A percentile compares a stretch with the other conserved stretches of the same genome.
Conservation (phyloP, 257 asterid species). For the Ballota nigra region DNA sequence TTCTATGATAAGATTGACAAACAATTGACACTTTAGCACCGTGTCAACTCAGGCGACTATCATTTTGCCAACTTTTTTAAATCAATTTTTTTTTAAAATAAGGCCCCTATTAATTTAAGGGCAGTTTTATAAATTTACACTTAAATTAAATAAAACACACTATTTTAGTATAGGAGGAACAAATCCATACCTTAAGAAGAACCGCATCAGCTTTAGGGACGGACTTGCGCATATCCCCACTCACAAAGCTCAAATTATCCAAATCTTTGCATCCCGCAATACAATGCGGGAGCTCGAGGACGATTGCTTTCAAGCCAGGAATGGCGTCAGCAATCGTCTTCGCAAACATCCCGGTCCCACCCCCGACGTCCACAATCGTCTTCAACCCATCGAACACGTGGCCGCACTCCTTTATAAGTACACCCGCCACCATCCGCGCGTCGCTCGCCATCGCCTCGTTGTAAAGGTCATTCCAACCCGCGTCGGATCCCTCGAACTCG, state of each 20-base stretch:
- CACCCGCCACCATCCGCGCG: background rate
- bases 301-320: background rate
- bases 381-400: background rate
- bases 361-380: slow-evolving; percentile 1
- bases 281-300: background rate
- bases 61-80: too few relatives aligned
- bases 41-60: too few relatives aligned
- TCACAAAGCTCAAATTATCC: background rate
- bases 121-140: too few relatives aligned
- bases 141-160: too few relatives aligned
- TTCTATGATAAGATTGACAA: too few relatives aligned
- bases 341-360: background rate
- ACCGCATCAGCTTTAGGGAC: background rate
- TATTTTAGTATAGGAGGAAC: too few relatives aligned
- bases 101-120: too few relatives aligned
- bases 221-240: background rate
- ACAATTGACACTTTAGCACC: too few relatives aligned
- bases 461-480: background rate
- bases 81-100: too few relatives aligned
- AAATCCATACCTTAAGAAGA: background rate
- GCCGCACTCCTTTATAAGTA: background rate
- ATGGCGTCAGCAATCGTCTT: background rate
- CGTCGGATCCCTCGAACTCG: background rate
- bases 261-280: background rate
- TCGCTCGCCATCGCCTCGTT: background rate